A percentile compares a stretch with the other conserved stretches of the same genome.
Conservation (phyloP, 2,329 filamentous ascomycete genomes). For the Lecanicillium sp. region DNA sequence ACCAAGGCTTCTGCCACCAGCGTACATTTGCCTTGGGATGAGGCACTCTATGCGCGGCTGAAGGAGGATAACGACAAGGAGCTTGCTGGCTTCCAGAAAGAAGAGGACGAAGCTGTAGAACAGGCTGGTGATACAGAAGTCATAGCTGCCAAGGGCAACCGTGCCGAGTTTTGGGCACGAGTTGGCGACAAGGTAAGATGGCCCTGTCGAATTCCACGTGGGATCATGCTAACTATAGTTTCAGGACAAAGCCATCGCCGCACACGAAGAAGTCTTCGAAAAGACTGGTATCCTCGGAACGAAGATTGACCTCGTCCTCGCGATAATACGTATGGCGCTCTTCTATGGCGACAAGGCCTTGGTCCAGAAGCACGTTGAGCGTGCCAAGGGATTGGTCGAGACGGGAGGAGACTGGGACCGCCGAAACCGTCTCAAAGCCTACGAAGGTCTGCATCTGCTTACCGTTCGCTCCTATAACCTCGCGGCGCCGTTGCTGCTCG, state of each 20-base stretch:
- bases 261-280: constrained; percentile 88
- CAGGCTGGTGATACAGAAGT: constrained; percentile 95
- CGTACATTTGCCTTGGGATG: constrained; percentile 80
- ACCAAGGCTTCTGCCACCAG: constrained; percentile 56
- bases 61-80: constrained; percentile 72
- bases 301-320: constrained; percentile 94
- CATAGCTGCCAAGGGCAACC: constrained; percentile 83
- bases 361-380: constrained; percentile 89
- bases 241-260: constrained; percentile 87
- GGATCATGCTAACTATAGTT: constrained; percentile 11
- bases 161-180: constrained; percentile 91
- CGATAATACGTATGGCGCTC: constrained; percentile 88
- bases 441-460: constrained; percentile 88
- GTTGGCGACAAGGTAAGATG: constrained; percentile 82
- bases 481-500: constrained; percentile 85
- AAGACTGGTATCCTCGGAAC: constrained; percentile 95
- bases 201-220: background rate
- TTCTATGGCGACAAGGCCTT: constrained; percentile 92
- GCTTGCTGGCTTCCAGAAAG: constrained; percentile 68
- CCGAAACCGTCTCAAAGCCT: constrained; percentile 95
- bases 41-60: constrained; percentile 71
- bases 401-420: constrained; percentile 97
- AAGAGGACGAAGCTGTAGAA: constrained; percentile 89
- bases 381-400: constrained; percentile 83
- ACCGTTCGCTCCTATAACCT: constrained; percentile 86